Evolutionary conservation across 2,329 filamentous ascomycete genomes (phyloP).

Genomic region (Aspergillus sp.): DNA sequence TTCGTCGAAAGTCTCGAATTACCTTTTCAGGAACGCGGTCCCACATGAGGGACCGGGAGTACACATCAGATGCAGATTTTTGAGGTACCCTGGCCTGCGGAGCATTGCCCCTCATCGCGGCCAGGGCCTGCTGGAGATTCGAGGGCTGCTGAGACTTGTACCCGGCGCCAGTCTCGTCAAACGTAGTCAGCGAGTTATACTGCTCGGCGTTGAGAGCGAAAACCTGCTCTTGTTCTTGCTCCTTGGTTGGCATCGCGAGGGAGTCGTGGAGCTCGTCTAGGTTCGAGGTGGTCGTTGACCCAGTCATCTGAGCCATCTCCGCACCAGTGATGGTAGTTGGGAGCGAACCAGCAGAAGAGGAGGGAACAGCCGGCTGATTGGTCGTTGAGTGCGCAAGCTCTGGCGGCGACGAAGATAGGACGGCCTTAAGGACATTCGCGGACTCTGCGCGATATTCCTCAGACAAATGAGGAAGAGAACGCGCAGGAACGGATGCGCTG

Average conservation of each 20-base stretch:
- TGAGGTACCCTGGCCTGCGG: slow-evolving; percentile 59
- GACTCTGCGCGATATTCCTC: slow-evolving; percentile 50
- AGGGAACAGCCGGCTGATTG: slow-evolving; percentile 26
- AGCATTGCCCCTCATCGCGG: slow-evolving; percentile 69
- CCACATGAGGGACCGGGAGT: slow-evolving; percentile 89
- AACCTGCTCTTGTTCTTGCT: slow-evolving; percentile 83
- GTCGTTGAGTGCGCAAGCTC: slow-evolving; percentile 53
- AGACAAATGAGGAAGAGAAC: slow-evolving; percentile 54
- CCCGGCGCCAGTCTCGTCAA: slow-evolving; percentile 52
- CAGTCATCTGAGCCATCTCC: slow-evolving; percentile 42
- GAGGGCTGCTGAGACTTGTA: slow-evolving; percentile 43
- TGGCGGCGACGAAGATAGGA: slow-evolving; percentile 46
- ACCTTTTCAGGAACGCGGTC: slow-evolving; percentile 91
- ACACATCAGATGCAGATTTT: slow-evolving; percentile 75
- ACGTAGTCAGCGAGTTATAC: slow-evolving; percentile 80
- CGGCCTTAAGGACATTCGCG: slow-evolving; percentile 48
- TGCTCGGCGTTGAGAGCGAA: slow-evolving; percentile 84
- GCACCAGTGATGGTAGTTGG: slow-evolving; percentile 38
- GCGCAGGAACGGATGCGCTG: slow-evolving; percentile 59
- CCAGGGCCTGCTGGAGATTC: slow-evolving; percentile 63
- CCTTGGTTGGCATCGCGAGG: slow-evolving; percentile 72
- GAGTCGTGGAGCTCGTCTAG: slow-evolving; percentile 67
- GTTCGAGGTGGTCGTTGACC: slow-evolving; percentile 31
- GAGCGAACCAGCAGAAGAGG: slow-evolving; percentile 25
- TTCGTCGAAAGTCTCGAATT: slow-evolving; percentile 86